Conservation (phyloP, 192 early-diverging fungal genomes). For the Phlyctochytrium planicorne region DNA sequence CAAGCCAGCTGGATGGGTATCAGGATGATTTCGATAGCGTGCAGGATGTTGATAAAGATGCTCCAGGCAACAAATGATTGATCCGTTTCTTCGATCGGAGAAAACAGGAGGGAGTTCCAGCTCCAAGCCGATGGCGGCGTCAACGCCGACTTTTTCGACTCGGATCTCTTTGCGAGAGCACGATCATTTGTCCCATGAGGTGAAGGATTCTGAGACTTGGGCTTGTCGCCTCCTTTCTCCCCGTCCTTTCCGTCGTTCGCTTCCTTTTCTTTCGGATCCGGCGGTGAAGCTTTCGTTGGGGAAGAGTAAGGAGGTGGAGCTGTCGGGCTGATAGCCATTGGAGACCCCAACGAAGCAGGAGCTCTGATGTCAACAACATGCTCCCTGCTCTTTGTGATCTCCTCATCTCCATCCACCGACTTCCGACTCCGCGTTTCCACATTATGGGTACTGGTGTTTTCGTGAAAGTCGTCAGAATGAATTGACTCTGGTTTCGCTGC, state of each 20-base stretch:
- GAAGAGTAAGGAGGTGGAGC: background rate
- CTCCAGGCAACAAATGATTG: slow-evolving; percentile 4
- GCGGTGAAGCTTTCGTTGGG: background rate
- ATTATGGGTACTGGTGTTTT: no score
- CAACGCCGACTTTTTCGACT: background rate
- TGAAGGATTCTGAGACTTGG: background rate
- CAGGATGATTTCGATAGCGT: slow-evolving; percentile 19
- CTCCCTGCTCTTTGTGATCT: no score
- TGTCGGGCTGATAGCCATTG: background rate
- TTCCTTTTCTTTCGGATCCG: no score
- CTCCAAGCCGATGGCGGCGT: background rate
- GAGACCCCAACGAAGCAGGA: background rate
- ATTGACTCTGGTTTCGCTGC: background rate
- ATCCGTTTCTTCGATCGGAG: background rate
- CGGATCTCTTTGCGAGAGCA: background rate
- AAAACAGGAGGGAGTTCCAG: background rate
- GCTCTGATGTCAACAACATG: background rate
- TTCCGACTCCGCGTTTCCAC: background rate
- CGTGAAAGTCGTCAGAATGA: background rate
- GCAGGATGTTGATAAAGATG: slow-evolving; percentile 20
- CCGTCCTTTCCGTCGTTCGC: background rate
- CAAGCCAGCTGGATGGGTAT: slow-evolving; percentile 28
- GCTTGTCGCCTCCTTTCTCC: background rate
- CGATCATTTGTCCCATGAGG: background rate
- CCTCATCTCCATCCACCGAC: background rate